Conservation (phyloP, 306 rosid genomes). For the Gillenia trifoliata region DNA sequence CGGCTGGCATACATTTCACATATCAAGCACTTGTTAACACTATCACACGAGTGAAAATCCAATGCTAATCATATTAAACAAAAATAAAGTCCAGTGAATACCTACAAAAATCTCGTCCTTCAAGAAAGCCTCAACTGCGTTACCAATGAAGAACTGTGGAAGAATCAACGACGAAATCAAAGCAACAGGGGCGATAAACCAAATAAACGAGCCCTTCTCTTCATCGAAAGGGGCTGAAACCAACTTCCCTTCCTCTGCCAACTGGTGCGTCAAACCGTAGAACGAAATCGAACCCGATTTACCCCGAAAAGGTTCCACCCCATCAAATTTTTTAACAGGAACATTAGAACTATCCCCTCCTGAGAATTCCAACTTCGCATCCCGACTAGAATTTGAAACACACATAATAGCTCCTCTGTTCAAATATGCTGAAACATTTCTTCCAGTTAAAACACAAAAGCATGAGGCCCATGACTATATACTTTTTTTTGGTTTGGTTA, state of each 20-base stretch:
- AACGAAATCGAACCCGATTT: conserved; percentile 86
- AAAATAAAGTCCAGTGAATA: conserved; percentile 30
- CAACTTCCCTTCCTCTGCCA: conserved; percentile 64
- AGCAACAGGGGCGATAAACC: conserved; percentile 73
- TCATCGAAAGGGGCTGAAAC: conserved; percentile 67
- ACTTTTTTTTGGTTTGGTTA: neutral
- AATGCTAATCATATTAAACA: neutral
- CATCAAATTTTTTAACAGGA: conserved; percentile 26
- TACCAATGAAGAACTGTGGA: conserved; percentile 66
- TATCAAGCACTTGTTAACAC: neutral
- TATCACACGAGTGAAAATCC: neutral
- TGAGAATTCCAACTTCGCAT: conserved; percentile 40
- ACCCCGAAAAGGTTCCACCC: conserved; percentile 73
- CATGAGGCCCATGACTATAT: neutral
- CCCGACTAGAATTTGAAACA: conserved; percentile 42
- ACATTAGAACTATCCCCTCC: conserved; percentile 26
- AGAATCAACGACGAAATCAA: conserved; percentile 61
- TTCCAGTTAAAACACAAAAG: neutral
- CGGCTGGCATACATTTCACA: neutral
- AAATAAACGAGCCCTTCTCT: conserved; percentile 59
- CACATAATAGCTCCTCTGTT: conserved; percentile 29
- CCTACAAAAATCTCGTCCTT: conserved; percentile 61
- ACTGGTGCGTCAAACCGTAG: conserved; percentile 63
- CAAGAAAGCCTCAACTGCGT: conserved; percentile 41
- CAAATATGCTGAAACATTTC: conserved; percentile 7